A percentile compares a stretch with the other conserved stretches of the same genome.
phyloP scores from a whole-genome alignment of 352 stramenopile genomes.

The Phytopythium cucurbitacearum region DNA sequence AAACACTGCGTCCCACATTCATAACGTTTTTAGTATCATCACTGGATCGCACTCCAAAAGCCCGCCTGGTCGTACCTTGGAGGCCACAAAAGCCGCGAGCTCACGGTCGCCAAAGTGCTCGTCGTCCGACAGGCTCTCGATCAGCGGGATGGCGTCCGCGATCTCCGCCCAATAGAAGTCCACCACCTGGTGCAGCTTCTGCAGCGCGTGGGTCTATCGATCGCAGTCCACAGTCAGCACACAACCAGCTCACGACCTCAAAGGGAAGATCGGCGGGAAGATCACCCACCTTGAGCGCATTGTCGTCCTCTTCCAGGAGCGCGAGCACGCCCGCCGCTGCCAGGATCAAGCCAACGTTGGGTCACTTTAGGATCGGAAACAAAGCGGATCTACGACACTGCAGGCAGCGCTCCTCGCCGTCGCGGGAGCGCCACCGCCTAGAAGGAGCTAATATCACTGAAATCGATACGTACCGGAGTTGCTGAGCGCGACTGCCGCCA shows the following conservation, averaged over 20 bases:
- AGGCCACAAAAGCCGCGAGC: conserved; percentile 90
- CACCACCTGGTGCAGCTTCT: conserved; percentile 91
- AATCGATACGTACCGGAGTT: conserved; percentile 59
- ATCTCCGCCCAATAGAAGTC: conserved; percentile 95
- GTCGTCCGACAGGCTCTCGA: conserved; percentile 93
- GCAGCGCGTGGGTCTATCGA: conserved; percentile 78
- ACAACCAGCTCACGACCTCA: neutral
- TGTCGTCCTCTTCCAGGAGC: conserved; percentile 90
- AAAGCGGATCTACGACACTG: neutral
- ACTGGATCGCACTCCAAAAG: neutral
- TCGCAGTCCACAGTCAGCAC: conserved; percentile 6
- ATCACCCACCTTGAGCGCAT: conserved; percentile 70
- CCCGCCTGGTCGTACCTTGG: conserved; percentile 41
- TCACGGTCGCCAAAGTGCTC: conserved; percentile 88
- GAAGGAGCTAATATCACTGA: conserved; percentile 54
- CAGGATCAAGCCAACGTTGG: neutral
- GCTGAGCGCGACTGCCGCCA: conserved; percentile 43
- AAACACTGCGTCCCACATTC: conserved; percentile 79
- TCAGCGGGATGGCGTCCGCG: conserved; percentile 86
- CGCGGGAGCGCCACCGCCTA: too few species aligned
- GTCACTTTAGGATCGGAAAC: neutral
- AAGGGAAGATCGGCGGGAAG: conserved; percentile 2
- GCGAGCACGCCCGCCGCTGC: conserved; percentile 85
- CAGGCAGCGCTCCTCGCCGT: too few species aligned
- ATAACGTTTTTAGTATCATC: neutral